Evolutionary conservation across 257 asterid genomes (phyloP).

Genomic region (Przewalskia tangutica): DNA sequence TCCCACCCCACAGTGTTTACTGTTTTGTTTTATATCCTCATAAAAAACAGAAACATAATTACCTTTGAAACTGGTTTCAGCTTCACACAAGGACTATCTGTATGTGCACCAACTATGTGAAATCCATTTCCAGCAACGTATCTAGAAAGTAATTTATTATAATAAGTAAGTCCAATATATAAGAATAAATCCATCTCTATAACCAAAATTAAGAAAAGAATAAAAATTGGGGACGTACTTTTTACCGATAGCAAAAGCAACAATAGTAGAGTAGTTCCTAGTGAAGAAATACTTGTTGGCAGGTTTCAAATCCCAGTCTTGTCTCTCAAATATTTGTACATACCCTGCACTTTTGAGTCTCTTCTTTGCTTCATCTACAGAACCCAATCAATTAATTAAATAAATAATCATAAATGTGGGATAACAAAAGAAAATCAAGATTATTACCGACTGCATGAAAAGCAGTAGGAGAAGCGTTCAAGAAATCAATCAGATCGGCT

Average conservation of each 20-base stretch:
- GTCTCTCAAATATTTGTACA: slow-evolving; percentile 64
- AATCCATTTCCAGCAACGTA: slow-evolving; percentile 80
- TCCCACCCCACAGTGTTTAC: too few relatives aligned
- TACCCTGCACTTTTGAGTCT: slow-evolving; percentile 61
- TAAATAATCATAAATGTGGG: background rate
- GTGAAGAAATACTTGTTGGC: slow-evolving; percentile 90
- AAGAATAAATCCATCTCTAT: background rate
- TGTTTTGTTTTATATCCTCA: too few relatives aligned
- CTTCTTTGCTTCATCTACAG: slow-evolving; percentile 70
- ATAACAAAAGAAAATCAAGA: background rate
- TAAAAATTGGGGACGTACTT: slow-evolving; percentile 34
- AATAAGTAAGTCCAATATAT: background rate
- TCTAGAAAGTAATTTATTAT: slow-evolving; percentile 27
- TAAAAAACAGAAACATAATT: background rate
- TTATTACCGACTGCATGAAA: slow-evolving; percentile 83
- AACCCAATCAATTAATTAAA: background rate
- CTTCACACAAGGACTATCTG: slow-evolving; percentile 89
- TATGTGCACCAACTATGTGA: slow-evolving; percentile 86
- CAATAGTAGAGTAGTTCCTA: slow-evolving; percentile 80
- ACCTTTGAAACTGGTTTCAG: slow-evolving; percentile 86
- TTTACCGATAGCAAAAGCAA: slow-evolving; percentile 89
- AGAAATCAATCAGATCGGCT: slow-evolving; percentile 62
- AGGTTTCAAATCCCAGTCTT: slow-evolving; percentile 76
- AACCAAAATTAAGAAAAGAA: background rate
- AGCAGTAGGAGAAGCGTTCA: slow-evolving; percentile 92